Conservation (phyloP, 352 stramenopile species). For the Pythium biforme region DNA sequence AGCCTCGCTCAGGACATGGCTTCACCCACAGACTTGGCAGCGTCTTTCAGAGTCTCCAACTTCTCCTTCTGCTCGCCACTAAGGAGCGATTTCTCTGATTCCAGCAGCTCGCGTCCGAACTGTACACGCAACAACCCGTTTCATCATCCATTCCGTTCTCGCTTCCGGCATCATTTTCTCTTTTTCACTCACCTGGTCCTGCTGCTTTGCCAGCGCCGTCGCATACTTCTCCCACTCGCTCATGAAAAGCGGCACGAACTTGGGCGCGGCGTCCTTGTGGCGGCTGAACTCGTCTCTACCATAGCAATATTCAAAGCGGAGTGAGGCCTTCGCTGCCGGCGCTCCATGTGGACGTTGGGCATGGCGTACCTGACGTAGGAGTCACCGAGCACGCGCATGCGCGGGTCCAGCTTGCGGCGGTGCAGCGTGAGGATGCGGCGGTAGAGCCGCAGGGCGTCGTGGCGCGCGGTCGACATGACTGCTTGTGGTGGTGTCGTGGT, state of each 20-base stretch:
- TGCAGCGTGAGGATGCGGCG: conserved; percentile 79
- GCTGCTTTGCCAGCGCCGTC: conserved; percentile 44
- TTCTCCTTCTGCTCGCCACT: conserved; percentile 70
- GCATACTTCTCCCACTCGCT: conserved; percentile 79
- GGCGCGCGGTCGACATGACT: conserved; percentile 32
- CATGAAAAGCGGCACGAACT: conserved; percentile 80
- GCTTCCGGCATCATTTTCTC: not conserved
- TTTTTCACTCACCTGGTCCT: conserved; percentile 44
- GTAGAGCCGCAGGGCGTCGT: conserved; percentile 69
- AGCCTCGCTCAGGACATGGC: conserved; percentile 31
- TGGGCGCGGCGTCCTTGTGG: conserved; percentile 70
- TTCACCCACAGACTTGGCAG: conserved; percentile 65
- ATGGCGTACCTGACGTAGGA: conserved; percentile 65
- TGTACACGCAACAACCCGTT: conserved; percentile 7
- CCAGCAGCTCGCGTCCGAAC: conserved; percentile 72
- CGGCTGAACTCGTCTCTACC: conserved; percentile 79
- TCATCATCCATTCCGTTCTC: not conserved
- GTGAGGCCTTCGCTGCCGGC: not conserved
- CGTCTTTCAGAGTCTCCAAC: conserved; percentile 65
- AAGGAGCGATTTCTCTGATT: conserved; percentile 54
- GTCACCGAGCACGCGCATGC: conserved; percentile 83
- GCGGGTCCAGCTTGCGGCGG: conserved; percentile 62
- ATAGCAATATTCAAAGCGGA: not conserved
- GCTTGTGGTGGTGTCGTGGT: not conserved
- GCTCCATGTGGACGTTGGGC: not conserved